Evolutionary conservation across 495 filamentous ascomycete genomes (phyloP).

Genomic region (Aspergillus funiculosus): DNA sequence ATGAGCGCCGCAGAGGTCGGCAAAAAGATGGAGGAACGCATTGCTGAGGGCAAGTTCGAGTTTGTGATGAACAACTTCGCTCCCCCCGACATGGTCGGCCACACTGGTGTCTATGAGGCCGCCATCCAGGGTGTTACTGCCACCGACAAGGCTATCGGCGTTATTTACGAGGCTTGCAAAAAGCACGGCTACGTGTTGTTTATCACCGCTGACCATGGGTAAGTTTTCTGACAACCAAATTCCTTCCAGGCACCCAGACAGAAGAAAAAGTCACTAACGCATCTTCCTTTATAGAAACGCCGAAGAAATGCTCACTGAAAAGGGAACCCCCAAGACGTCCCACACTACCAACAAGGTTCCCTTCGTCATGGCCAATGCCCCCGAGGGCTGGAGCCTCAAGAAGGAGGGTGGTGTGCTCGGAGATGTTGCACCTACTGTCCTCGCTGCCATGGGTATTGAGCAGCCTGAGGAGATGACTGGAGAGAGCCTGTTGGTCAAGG

Average conservation of each 20-base stretch:
- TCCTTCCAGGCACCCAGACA: background rate
- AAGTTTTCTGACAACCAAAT: constrained; percentile 23
- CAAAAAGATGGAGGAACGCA: constrained; percentile 76
- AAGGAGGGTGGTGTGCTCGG: constrained; percentile 83
- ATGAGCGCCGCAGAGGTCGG: constrained; percentile 91
- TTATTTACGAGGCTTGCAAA: constrained; percentile 88
- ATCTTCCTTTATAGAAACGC: constrained; percentile 58
- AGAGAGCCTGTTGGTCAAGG: constrained; percentile 71
- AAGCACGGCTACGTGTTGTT: constrained; percentile 86
- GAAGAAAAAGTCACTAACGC: constrained; percentile 2
- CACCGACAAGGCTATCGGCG: constrained; percentile 89
- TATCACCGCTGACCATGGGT: constrained; percentile 92
- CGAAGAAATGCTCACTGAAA: constrained; percentile 96
- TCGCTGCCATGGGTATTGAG: constrained; percentile 83
- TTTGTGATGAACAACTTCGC: constrained; percentile 99
- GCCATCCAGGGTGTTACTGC: constrained; percentile 78
- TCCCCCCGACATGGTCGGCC: constrained; percentile 98
- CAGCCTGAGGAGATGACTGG: constrained; percentile 92
- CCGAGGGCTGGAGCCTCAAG: constrained; percentile 80
- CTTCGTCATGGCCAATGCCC: constrained; percentile 96
- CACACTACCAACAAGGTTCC: constrained; percentile 97
- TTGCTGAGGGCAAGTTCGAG: constrained; percentile 74
- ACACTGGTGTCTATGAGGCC: constrained; percentile 96
- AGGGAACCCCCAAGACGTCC: constrained; percentile 93
- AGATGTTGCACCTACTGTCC: constrained; percentile 89